phyloP scores from a whole-genome alignment of 306 rosid genomes.

The Gastrolobium villosum region DNA sequence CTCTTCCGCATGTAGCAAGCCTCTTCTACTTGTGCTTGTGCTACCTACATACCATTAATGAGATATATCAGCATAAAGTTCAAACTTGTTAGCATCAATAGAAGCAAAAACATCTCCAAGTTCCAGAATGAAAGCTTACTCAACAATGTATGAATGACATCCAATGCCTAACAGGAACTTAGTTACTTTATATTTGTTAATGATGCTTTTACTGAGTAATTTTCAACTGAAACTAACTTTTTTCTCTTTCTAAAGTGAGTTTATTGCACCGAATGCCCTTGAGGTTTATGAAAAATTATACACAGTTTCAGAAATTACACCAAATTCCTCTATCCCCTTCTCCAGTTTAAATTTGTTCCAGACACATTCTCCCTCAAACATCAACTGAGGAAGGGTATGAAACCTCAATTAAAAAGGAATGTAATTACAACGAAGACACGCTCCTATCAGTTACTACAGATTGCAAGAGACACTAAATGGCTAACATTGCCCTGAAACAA shows the following conservation, averaged over 20 bases:
- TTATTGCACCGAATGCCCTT: slow-evolving; percentile 15
- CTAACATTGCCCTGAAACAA: too few relatives aligned
- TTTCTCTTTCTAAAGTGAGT: slow-evolving; percentile 3
- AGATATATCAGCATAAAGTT: slow-evolving; percentile 24
- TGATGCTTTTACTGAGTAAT: neutral
- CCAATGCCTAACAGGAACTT: slow-evolving; percentile 14
- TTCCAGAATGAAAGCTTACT: slow-evolving; percentile 30
- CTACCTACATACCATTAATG: slow-evolving; percentile 60
- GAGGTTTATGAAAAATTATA: slow-evolving; percentile 33
- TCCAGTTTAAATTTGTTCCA: neutral
- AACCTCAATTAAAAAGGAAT: too few relatives aligned
- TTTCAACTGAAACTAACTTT: slow-evolving; percentile 14
- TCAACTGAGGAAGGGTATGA: neutral
- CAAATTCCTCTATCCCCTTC: neutral
- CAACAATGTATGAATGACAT: neutral
- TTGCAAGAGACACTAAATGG: too few relatives aligned
- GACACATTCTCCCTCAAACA: neutral
- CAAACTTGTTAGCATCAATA: slow-evolving; percentile 32
- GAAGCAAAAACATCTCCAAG: slow-evolving; percentile 14
- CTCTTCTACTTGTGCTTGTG: slow-evolving; percentile 86
- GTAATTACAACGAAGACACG: too few relatives aligned
- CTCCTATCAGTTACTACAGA: too few relatives aligned
- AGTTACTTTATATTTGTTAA: slow-evolving; percentile 22
- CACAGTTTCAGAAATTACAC: slow-evolving; percentile 5
- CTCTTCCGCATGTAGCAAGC: slow-evolving; percentile 73